Conservation (phyloP, 2,329 filamentous ascomycete genomes). For the Microcyclospora tardicrescens region DNA sequence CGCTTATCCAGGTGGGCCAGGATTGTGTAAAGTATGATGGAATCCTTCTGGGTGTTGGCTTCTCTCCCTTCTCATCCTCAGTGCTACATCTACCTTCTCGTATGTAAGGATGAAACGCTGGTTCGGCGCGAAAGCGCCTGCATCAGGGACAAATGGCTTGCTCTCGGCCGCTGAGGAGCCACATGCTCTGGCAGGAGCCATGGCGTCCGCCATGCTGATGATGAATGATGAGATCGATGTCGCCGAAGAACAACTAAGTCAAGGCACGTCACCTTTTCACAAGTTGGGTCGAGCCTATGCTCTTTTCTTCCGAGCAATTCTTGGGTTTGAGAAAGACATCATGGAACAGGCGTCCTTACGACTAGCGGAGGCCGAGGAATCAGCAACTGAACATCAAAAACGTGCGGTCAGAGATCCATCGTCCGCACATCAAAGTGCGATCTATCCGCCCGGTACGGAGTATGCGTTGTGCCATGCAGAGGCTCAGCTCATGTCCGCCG, state of each 20-base stretch:
- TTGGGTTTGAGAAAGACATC: slow-evolving; percentile 84
- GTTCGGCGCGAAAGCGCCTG: too few relatives aligned
- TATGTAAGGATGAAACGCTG: too few relatives aligned
- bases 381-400: slow-evolving; percentile 63
- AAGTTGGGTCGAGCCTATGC: slow-evolving; percentile 69
- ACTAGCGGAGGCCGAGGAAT: slow-evolving; percentile 62
- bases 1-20: neutral
- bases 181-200: too few relatives aligned
- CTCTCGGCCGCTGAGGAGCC: too few relatives aligned
- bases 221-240: slow-evolving; percentile 54
- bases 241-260: slow-evolving; percentile 59
- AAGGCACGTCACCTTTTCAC: slow-evolving; percentile 76
- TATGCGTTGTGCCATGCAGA: slow-evolving; percentile 75
- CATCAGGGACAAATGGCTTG: too few relatives aligned
- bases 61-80: too few relatives aligned
- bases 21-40: too few relatives aligned
- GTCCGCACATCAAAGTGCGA: slow-evolving; percentile 41
- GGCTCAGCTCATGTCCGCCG: slow-evolving; percentile 76
- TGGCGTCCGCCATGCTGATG: too few relatives aligned
- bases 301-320: slow-evolving; percentile 69
- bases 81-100: too few relatives aligned
- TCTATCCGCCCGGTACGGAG: slow-evolving; percentile 77
- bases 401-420: slow-evolving; percentile 52
- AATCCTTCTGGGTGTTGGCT: too few relatives aligned
- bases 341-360: slow-evolving; percentile 70